Base-by-base conservation (phyloP, 225 moss, liverwort and hornwort species). In the Thuidium tamariscinum region DNA sequence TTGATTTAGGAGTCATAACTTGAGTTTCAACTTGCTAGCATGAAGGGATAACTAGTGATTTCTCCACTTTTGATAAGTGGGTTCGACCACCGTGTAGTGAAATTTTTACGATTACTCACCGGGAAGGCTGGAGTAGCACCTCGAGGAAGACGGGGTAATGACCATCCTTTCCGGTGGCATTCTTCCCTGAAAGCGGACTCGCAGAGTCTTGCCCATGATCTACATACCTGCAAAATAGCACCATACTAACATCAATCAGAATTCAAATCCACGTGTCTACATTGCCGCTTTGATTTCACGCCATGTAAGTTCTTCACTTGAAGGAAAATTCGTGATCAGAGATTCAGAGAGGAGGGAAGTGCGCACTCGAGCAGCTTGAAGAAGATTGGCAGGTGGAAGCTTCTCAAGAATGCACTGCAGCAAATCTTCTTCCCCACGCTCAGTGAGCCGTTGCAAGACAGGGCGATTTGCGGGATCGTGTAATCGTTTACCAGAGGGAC, bases 351-450 rank as follows among this genome's bases (percentile, higher is more conserved):
- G 27, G 22, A n/a, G 16, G 26, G 27, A 26, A 52, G 73, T 42
- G 80, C 86, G 44, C 63, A 94, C 94, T 76, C 84, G 85, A 81
- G 92, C 88, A 78, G 90, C 92, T 88, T 94, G 92, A 48, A 94
- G 92, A 78, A 90, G 92, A 67, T 65, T 88, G 63, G 91, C 87
- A 54, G 92, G 91, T n/a, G 94, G 90, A 37, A 94, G 92, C 83
- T 90, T 92, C 85, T 91, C 91, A 74, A 94, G 88, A 81, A 94
- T 90, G 71, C 87, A 88, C 78, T 91, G 91, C 34, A 94, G 85
- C 87, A 94, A 75, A 82, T 94, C 91, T 74, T 94, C 94, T 87
- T 92, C 94, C 7, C 94, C 94, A 17, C 80, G 85, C 60, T 94
- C 92, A 10, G 91, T 94, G 64, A 94, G 92, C 14, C 91, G 86